Base-by-base conservation (phyloP, 2,329 filamentous ascomycete genomes). In the Mycosphaerelloides madeirae region DNA sequence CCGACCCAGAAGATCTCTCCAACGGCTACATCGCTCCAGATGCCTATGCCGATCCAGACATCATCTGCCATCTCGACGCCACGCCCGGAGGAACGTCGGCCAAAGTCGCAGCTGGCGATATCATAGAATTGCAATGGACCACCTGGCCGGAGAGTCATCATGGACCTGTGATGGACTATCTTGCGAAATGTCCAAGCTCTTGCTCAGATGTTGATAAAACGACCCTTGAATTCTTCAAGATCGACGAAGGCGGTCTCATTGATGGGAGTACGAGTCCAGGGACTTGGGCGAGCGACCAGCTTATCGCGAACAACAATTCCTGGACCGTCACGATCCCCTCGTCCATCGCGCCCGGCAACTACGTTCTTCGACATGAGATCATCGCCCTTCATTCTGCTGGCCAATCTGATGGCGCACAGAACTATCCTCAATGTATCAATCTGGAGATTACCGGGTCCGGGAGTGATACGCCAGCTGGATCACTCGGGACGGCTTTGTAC, bases 111-210 rank as follows among this genome's bases (percentile, higher is more conserved):
- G 83, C 81, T 11, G 83, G 83, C 49, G 71, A 70, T 45, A 71
- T 68, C 2, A 63, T 87, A 50, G 70, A 77, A 40, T 65, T 85
- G 25, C 72, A 78, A 56, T 85, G 82, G 83, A 77, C 72, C 46
- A 68, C 68, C 13, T 86, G 83, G 83, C 81, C 82, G n/a, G 69
- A 75, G 8, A 75, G 72, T 38, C 78, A 86, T 67, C 73, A 80
- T 55, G 79, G 79, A 1, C 80, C 81, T 11, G 74, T 84, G 52
- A 70, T 84, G 48, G 75, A 76, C 62, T 84, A 84, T 67, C 67
- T 84, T 11, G 81, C 81, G 38, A 73, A 72, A 54, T 80, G 77
- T 66, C 44, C 46, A 29, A 78, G 74, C 16, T 72, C 80, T 62
- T 83, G 77, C 62, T 68, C 74, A 25, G 61, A 63, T 1, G 75